Evolutionary conservation across 805 yeast species (phyloP), one percentile per base, ranked within the genome.

Genomic region (Saccharomyces eubayanus): DNA sequence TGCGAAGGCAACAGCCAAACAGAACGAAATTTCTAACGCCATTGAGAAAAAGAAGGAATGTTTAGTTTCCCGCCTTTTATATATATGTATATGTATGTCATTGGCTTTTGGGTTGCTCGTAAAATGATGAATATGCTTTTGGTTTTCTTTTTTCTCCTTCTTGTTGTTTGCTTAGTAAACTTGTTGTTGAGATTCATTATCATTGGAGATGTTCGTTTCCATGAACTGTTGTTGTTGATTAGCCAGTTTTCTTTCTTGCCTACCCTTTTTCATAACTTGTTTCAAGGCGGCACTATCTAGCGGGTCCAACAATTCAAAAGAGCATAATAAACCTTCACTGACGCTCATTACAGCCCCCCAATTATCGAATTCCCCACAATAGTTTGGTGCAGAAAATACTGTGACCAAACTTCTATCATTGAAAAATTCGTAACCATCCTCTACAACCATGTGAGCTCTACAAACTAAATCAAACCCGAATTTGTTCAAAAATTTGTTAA

Each of bases 341-440:
- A 92, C 98, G 62, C 95, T 84, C 98, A 92, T 92, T 5, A 92
- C 97, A 1, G 99, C 99, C 27, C 96, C 97, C 96, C 96, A 89
- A 64, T 89, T 89, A 68, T 90, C 77, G 49, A 74, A 74, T 56
- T 74, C 78, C 46, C 78, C 72, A 59, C 74, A 74, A 46, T 74
- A 87, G 65, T 87, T 87, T 2, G 95, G 95, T 3, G 94, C 95
- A 56, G 84, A 80, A 62, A 87, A 87, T 1, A 87, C 83, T 0
- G 95, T 87, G 1, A 87, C 94, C 53, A 87, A 72, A 65, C 82
- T 83, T 62, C 89, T 74, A 63, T 81, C 83, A 56, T 83, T 84
- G 67, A 85, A 87, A 66, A 87, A 87, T 66, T 87, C 94, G 65
- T 87, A 87, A 2, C 95, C 95, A 65, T 87, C 92, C 67, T 87